A percentile compares a stretch with the other conserved stretches of the same genome.
These are phyloP conservation scores for Cladobotryum mycophilum DNA, from an alignment of 2,329 filamentous ascomycete species.

Conservation along the genomic window DNA sequence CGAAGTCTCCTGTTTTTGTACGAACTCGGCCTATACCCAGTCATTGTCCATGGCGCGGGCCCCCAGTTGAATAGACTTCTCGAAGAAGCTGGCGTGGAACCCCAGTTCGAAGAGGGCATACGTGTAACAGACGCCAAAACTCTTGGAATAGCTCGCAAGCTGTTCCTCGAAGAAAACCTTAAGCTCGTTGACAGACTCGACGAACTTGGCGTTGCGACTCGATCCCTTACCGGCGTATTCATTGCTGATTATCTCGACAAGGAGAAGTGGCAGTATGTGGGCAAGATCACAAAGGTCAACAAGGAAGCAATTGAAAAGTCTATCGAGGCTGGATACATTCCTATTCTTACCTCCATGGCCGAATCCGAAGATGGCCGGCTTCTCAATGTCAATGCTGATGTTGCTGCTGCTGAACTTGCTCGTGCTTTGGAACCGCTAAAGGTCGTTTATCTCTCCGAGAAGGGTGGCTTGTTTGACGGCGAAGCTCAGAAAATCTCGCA, in stretches of 20 bases:
- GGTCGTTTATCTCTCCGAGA: constrained; percentile 97
- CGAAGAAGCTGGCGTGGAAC: constrained; percentile 85
- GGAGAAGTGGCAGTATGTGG: constrained; percentile 92
- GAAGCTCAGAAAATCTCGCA: constrained; percentile 92
- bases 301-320: constrained; percentile 84
- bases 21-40: constrained; percentile 88
- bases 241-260: constrained; percentile 92
- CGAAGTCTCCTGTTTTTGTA: constrained; percentile 86
- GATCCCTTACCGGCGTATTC: constrained; percentile 88
- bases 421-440: constrained; percentile 86
- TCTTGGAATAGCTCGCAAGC: constrained; percentile 77
- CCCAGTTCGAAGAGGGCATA: constrained; percentile 94
- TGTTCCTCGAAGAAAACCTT: constrained; percentile 93
- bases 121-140: constrained; percentile 95
- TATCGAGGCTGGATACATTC: constrained; percentile 84
- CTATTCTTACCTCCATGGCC: constrained; percentile 92
- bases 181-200: constrained; percentile 87
- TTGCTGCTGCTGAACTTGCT: constrained; percentile 88
- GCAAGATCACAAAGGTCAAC: constrained; percentile 91
- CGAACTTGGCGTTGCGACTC: constrained; percentile 79
- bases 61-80: constrained; percentile 91
- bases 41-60: constrained; percentile 91
- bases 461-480: constrained; percentile 91
- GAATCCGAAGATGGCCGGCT: constrained; percentile 88
- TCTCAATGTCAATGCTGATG: constrained; percentile 96